Percentiles rank a stretch among this genome's conserved stretches.
Evolutionary conservation across 345 rosid genomes (phyloP).

Genomic region (Alliaria petiolata): DNA sequence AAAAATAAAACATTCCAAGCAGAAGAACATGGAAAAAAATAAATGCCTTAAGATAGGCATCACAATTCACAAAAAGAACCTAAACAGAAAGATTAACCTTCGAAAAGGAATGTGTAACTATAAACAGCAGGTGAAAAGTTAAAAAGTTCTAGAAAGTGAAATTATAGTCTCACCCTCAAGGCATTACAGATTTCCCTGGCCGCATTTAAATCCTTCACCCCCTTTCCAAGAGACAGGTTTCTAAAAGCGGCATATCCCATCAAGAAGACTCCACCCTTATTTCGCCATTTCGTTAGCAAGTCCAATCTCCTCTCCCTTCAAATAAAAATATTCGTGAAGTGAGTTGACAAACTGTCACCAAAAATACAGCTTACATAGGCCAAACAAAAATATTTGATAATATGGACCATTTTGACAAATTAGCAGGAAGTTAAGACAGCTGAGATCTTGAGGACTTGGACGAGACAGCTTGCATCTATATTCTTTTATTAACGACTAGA

Average conservation of each 20-base stretch:
- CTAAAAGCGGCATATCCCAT: constrained; percentile 91
- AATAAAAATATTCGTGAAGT: constrained; percentile 26
- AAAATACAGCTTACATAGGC: not conserved
- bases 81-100: not conserved
- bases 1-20: constrained; percentile 22
- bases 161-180: constrained; percentile 60
- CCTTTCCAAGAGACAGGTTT: constrained; percentile 84
- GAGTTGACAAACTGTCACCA: not conserved
- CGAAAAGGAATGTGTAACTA: not conserved
- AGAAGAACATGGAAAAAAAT: not conserved
- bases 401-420: not conserved
- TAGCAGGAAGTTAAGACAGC: not conserved
- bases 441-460: not conserved
- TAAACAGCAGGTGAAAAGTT: not conserved
- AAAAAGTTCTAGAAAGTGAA: not conserved
- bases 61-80: not conserved
- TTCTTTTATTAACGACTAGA: not conserved
- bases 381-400: not conserved
- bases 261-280: constrained; percentile 88
- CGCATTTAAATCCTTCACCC: constrained; percentile 64
- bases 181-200: constrained; percentile 73
- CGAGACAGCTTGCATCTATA: not conserved
- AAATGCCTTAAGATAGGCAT: not conserved
- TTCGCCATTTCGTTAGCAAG: constrained; percentile 80
- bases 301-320: constrained; percentile 80